Evolutionary conservation across 305 asterid species (phyloP).

Genomic region (Euphrasia arctica): DNA sequence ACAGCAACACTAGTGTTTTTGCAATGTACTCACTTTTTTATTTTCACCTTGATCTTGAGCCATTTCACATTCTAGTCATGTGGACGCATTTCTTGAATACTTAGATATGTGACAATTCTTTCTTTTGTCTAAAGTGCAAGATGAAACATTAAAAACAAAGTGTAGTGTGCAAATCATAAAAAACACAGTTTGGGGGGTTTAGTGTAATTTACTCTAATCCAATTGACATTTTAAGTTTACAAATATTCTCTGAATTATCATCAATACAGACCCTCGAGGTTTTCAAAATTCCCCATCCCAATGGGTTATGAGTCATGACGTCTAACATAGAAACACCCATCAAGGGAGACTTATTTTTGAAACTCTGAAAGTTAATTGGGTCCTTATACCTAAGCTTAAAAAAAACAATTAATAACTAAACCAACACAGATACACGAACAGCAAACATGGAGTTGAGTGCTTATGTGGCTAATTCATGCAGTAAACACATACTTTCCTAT

Average conservation of each 20-base stretch:
- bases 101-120: not conserved
- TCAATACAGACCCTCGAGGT: not conserved
- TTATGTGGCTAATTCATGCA: not conserved
- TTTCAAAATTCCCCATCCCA: not conserved
- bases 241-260: too few relatives aligned
- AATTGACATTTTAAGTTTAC: too few relatives aligned
- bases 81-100: not conserved
- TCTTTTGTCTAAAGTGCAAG: not conserved
- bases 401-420: not conserved
- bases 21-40: too few relatives aligned
- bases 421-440: not conserved
- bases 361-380: not conserved
- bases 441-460: constrained; percentile 1
- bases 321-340: not conserved
- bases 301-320: not conserved
- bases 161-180: too few relatives aligned
- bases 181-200: too few relatives aligned
- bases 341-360: not conserved
- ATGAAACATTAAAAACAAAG: too few relatives aligned
- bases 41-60: too few relatives aligned
- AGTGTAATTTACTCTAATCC: too few relatives aligned
- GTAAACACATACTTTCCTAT: not conserved
- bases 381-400: not conserved
- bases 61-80: too few relatives aligned
- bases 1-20: too few relatives aligned